Base-by-base conservation (phyloP, 176 grass and related monocot species). In the Echinochloa phyllopogon region DNA sequence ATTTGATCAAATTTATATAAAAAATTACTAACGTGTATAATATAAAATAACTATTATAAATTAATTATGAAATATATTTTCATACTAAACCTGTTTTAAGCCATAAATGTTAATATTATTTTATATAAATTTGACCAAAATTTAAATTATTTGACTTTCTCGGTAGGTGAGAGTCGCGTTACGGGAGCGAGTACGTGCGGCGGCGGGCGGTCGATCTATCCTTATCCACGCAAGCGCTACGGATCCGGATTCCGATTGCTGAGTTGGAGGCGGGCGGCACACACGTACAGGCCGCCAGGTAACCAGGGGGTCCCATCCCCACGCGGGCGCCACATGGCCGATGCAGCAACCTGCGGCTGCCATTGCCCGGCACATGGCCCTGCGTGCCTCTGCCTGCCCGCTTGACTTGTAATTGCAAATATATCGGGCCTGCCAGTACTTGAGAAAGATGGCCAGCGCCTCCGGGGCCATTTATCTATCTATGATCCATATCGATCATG, bases 321-420 rank as follows among this genome's bases (percentile, higher is more conserved):
- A 84, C 87, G 87, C 67, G 81, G 87, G 68, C 76, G 33, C 76
- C 87, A 89, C 87, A 89, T 89, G 87, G 87, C 76, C 76, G 68
- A 58, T 2, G 82, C 68, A 56, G 17, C 74, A 84, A 67, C 87
- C 59, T 75, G 75, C 75, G 87, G 82, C 75, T 74, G 75, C 9
- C 59, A 10, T 47, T 17, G 76, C 33, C 6, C 59, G 36, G 82
- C 87, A 89, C 87, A 85, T 89, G 87, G 13, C 69, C 40, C 87
- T 89, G 87, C 86, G 72, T 69, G 67, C 41, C 68, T 69, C 68
- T 69, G 41, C 21, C 5, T 44, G 6, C 15, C 16, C 1, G 9
- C 20, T 21, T 42, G 38, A 18, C 41, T 8, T 2, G 21, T 17
- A n/a, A 11, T 14, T 24, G 67, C 9, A 1, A 1, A 3, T 18